Base-by-base conservation (phyloP, 2,329 filamentous ascomycete species). In the Cercospora zeae-maydis region DNA sequence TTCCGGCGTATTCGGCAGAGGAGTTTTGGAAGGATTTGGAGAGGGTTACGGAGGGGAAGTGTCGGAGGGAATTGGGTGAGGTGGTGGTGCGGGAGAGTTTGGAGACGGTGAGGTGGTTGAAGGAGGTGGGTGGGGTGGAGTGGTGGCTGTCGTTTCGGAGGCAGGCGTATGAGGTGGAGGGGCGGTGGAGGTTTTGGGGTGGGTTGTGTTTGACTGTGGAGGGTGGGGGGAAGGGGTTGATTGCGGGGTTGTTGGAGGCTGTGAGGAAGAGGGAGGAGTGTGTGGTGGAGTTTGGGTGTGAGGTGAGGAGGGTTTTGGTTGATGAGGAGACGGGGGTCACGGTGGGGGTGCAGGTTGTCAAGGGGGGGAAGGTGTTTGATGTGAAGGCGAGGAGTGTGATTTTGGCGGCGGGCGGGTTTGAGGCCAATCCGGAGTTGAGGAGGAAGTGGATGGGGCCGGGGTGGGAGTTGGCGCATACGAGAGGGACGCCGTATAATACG, bases 121-220 rank as follows among this genome's bases (percentile, higher is more conserved):
- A 66, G 51, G 65, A 66, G n/a, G 65, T 67, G 11, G 66, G 68
- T 10, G 69, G 69, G 1, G 68, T 74, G 61, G 64, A 71, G 30
- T 74, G 66, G 65, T 67, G 85, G 69, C 75, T 89, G 2, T 83
- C 81, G 1, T 89, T 89, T 73, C 85, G 88, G 63, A 78, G 87
- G 2, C 87, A 90, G 70, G 84, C 87, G 0, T 90, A 87, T 71
- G 78, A 86, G 61, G 80, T 88, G 24, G 78, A 84, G 56, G 85
- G 83, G 0, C 77, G 82, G 31, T 81, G 81, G 70, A 86, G 85
- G 69, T 89, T 89, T 71, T 89, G 86, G 86, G 87, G 87, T 10
- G 87, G 87, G 0, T 74, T 90, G 71, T 79, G 78, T n/a, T 74
- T 88, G 34, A 86, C 82, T 69, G 85, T 83, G 0, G 70, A 83